Percentiles rank a stretch among this genome's conserved stretches.
Evolutionary conservation across 306 rosid genomes (phyloP).

Genomic region (Corylus americana): DNA sequence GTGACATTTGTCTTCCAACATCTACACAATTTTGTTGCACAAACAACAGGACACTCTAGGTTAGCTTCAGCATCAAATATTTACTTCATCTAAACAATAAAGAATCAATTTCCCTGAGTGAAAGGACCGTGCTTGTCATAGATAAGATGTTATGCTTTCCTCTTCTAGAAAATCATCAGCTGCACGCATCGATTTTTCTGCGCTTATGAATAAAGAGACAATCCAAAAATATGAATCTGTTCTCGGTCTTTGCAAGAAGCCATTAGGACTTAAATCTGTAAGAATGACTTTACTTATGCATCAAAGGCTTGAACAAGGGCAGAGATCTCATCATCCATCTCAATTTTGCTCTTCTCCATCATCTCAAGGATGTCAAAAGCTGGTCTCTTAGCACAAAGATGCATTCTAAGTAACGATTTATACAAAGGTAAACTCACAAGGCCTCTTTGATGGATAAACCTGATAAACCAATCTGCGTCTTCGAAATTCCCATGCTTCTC

Average conservation of each 20-base stretch:
- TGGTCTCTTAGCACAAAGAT: slow-evolving; percentile 41
- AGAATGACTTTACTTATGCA: slow-evolving; percentile 11
- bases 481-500: slow-evolving; percentile 53
- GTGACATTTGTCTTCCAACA: not conserved
- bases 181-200: not conserved
- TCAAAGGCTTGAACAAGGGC: slow-evolving; percentile 42
- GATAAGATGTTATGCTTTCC: not conserved
- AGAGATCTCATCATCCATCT: slow-evolving; percentile 56
- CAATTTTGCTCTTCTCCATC: slow-evolving; percentile 54
- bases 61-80: not conserved
- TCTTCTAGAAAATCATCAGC: not conserved
- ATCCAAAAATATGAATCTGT: not conserved
- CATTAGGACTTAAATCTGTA: slow-evolving; percentile 5
- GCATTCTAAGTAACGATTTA: slow-evolving; percentile 60
- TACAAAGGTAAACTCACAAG: slow-evolving; percentile 53
- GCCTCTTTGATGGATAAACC: slow-evolving; percentile 40
- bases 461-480: slow-evolving; percentile 44
- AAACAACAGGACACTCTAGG: not conserved
- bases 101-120: not conserved
- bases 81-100: not conserved
- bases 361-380: slow-evolving; percentile 49
- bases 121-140: not conserved
- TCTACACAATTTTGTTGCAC: not conserved
- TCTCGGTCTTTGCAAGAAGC: slow-evolving; percentile 8
- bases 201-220: not conserved